phyloP scores from a whole-genome alignment of 352 stramenopile species.

The Globisporangium nodosum region DNA sequence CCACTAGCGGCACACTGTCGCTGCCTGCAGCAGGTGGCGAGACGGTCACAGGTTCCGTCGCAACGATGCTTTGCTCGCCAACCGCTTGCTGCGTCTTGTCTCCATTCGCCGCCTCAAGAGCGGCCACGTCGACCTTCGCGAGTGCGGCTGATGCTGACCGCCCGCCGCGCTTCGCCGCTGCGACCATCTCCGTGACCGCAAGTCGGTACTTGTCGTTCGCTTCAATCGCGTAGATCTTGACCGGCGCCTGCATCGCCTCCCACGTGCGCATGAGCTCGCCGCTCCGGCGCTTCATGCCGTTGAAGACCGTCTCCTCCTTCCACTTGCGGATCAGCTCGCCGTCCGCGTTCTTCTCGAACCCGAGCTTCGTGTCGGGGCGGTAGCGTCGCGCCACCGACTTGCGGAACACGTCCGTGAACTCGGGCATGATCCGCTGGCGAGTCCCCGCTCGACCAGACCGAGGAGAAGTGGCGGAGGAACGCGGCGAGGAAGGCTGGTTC shows the following conservation, averaged over 20 bases:
- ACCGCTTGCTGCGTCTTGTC: not conserved
- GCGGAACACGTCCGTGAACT: constrained; percentile 69
- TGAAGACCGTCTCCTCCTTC: constrained; percentile 41
- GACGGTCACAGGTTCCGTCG: not conserved
- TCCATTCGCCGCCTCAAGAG: not conserved
- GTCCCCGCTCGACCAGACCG: not conserved
- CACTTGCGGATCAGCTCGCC: constrained; percentile 64
- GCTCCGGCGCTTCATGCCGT: constrained; percentile 27
- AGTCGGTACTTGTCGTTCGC: constrained; percentile 46
- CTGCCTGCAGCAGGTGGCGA: not conserved
- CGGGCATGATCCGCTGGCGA: constrained; percentile 30
- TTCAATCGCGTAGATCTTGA: constrained; percentile 62
- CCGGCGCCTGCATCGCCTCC: constrained; percentile 36
- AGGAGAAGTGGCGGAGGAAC: not conserved
- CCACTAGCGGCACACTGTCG: not conserved
- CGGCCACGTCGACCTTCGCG: not conserved
- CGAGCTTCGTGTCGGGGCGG: constrained; percentile 42
- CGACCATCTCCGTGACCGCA: constrained; percentile 17
- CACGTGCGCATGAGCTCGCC: constrained; percentile 50
- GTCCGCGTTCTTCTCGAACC: constrained; percentile 45
- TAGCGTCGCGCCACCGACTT: constrained; percentile 42
- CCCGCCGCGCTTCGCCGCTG: constrained; percentile 1
- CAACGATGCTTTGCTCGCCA: not conserved
- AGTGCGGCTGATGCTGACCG: not conserved
- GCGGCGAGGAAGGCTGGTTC: not conserved